Evolutionary conservation across 2,329 filamentous ascomycete genomes (phyloP).

Genomic region (Pochonia chlamydosporia): DNA sequence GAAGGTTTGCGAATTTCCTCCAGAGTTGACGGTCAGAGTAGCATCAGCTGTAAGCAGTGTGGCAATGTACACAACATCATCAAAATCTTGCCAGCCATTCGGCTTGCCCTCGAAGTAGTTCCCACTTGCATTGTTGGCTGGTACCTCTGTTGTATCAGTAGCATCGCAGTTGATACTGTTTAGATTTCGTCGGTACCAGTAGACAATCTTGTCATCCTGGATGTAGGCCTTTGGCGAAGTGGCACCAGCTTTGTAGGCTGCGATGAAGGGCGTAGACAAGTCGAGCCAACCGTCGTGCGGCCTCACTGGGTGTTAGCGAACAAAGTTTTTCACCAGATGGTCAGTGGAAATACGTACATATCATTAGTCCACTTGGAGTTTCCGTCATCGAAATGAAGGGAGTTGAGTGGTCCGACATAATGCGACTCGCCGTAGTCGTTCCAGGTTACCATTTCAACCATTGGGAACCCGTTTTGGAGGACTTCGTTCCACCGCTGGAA

Average conservation of each 20-base stretch:
- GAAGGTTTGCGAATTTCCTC: no score
- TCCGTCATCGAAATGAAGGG: constrained; percentile 34
- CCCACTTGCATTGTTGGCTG: constrained; percentile 35
- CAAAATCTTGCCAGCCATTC: no score
- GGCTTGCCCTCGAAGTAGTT: no score
- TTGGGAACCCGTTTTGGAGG: constrained; percentile 37
- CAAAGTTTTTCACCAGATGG: no score
- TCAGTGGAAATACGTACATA: constrained; percentile 27
- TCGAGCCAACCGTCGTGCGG: no score
- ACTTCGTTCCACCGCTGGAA: constrained; percentile 50
- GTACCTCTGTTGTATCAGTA: constrained; percentile 42
- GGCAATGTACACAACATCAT: no score
- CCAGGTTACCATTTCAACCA: constrained; percentile 43
- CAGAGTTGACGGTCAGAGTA: no score
- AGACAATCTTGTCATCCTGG: constrained; percentile 42
- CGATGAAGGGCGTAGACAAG: no score
- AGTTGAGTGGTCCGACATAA: constrained; percentile 44
- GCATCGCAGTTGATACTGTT: constrained; percentile 40
- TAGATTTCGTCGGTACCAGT: constrained; percentile 50
- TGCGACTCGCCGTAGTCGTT: constrained; percentile 50
- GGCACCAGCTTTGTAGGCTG: constrained; percentile 34
- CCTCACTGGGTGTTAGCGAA: no score
- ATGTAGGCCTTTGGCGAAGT: constrained; percentile 35
- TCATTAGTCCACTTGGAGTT: constrained; percentile 45
- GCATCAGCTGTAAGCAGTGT: no score